These are phyloP conservation scores for Fonsecaea pedrosoi DNA, from an alignment of 2,329 filamentous ascomycete species.

Conservation along the genomic window DNA sequence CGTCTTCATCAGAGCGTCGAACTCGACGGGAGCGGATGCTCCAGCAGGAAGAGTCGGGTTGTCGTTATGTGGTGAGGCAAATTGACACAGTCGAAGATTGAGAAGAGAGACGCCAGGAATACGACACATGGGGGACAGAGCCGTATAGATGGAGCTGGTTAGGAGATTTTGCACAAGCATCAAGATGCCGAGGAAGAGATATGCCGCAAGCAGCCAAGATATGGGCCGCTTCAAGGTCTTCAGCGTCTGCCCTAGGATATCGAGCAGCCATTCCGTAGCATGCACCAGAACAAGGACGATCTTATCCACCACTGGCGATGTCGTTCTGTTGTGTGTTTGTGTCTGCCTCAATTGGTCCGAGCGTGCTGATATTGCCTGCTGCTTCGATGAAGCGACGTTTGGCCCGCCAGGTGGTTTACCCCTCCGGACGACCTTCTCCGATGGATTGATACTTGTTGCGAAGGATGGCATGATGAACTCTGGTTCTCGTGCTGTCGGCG, in stretches of 20 bases:
- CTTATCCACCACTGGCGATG: slow-evolving; percentile 23
- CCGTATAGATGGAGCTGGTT: slow-evolving; percentile 65
- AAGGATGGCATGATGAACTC: slow-evolving; percentile 40
- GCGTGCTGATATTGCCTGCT: slow-evolving; percentile 2
- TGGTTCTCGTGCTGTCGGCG: slow-evolving; percentile 21
- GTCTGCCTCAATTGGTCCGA: not conserved
- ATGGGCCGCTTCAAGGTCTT: slow-evolving; percentile 69
- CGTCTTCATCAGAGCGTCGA: slow-evolving; percentile 75
- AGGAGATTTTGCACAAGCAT: slow-evolving; percentile 68
- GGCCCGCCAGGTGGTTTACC: slow-evolving; percentile 17
- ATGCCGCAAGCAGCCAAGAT: slow-evolving; percentile 66
- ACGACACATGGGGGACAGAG: slow-evolving; percentile 72
- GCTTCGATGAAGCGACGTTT: slow-evolving; percentile 10
- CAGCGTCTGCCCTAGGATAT: slow-evolving; percentile 56
- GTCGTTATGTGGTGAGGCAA: slow-evolving; percentile 15
- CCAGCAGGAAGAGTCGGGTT: slow-evolving; percentile 40
- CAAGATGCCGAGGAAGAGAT: slow-evolving; percentile 65
- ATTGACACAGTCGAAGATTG: slow-evolving; percentile 68
- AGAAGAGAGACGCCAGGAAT: slow-evolving; percentile 70
- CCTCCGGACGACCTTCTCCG: slow-evolving; percentile 21
- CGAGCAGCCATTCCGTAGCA: slow-evolving; percentile 30
- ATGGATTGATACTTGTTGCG: slow-evolving; percentile 11
- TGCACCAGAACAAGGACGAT: slow-evolving; percentile 16
- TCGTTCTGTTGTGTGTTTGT: not conserved
- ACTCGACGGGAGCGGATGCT: slow-evolving; percentile 61